These are phyloP conservation scores for Eucommia ulmoides DNA, from an alignment of 257 asterid species.

Conservation along the genomic window DNA sequence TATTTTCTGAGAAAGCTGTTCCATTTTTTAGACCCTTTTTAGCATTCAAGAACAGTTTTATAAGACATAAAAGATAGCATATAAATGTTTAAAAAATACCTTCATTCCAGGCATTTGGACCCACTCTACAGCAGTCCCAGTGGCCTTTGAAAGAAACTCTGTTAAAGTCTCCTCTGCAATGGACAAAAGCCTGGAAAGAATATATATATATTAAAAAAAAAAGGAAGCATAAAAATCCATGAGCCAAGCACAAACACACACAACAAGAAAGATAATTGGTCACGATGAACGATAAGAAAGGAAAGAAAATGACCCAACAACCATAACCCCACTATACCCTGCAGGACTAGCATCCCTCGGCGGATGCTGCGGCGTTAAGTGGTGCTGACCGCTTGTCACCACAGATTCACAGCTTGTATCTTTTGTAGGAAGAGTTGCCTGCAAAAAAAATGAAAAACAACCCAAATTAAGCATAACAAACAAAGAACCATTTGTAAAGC, in stretches of 20 bases:
- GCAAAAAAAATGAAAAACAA: constrained; percentile 14
- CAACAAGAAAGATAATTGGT: constrained; percentile 17
- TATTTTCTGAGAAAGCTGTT: no score
- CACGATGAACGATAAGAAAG: constrained; percentile 22
- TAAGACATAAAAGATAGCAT: no score
- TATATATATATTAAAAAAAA: constrained; percentile 18
- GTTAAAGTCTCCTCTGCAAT: constrained; percentile 95
- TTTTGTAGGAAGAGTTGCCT: constrained; percentile 59
- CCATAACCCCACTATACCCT: constrained; percentile 55
- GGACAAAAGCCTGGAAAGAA: constrained; percentile 60
- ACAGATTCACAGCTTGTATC: constrained; percentile 89
- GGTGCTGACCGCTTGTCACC: constrained; percentile 86
- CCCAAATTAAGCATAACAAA: no score
- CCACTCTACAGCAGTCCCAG: constrained; percentile 99
- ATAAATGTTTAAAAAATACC: constrained; percentile 21
- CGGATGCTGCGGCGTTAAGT: constrained; percentile 74
- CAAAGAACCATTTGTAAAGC: no score
- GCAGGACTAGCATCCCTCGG: constrained; percentile 99
- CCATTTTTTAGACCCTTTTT: no score
- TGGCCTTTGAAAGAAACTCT: constrained; percentile 94
- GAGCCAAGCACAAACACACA: constrained; percentile 25
- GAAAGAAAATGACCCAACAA: constrained; percentile 39
- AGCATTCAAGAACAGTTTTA: no score
- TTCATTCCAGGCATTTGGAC: constrained; percentile 99
- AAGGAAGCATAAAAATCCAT: constrained; percentile 14